These are phyloP conservation scores for Skeletonema menzelii DNA, from an alignment of 108 stramenopile species.

Conservation along the genomic window DNA sequence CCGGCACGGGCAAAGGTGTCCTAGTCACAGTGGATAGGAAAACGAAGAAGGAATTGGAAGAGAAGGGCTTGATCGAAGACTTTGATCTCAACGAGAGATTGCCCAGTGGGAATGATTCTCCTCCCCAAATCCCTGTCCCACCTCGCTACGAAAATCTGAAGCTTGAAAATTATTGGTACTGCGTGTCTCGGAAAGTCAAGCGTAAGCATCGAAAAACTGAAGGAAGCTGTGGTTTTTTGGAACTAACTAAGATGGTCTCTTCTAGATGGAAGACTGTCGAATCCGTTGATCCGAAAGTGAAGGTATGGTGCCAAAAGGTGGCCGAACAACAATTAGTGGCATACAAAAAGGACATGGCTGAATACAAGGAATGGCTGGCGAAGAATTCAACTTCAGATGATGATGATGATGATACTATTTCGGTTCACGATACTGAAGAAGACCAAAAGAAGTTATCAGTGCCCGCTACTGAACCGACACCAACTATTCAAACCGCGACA, in stretches of 20 bases:
- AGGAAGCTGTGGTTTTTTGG: slow-evolving; percentile 35
- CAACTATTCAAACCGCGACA: too few relatives aligned
- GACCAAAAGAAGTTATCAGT: neutral
- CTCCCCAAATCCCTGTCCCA: neutral
- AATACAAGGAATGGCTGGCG: slow-evolving; percentile 20
- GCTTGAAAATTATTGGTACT: slow-evolving; percentile 38
- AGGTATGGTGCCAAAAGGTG: slow-evolving; percentile 26
- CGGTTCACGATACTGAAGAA: neutral
- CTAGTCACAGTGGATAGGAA: neutral
- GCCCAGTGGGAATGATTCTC: neutral
- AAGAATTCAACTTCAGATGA: neutral
- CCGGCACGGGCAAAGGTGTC: neutral
- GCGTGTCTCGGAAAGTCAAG: slow-evolving; percentile 28
- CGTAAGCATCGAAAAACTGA: slow-evolving; percentile 45
- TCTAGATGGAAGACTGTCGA: slow-evolving; percentile 32
- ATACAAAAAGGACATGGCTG: slow-evolving; percentile 24
- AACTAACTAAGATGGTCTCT: slow-evolving; percentile 48
- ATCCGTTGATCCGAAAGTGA: slow-evolving; percentile 17
- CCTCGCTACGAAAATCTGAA: slow-evolving; percentile 25
- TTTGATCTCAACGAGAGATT: neutral
- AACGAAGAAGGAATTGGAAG: neutral
- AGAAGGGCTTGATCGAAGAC: neutral
- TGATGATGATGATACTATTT: neutral
- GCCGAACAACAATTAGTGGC: slow-evolving; percentile 19
- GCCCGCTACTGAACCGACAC: neutral